These are phyloP conservation scores for Microsporum canis DNA, from an alignment of 2,329 filamentous ascomycete species.

Conservation along the genomic window DNA sequence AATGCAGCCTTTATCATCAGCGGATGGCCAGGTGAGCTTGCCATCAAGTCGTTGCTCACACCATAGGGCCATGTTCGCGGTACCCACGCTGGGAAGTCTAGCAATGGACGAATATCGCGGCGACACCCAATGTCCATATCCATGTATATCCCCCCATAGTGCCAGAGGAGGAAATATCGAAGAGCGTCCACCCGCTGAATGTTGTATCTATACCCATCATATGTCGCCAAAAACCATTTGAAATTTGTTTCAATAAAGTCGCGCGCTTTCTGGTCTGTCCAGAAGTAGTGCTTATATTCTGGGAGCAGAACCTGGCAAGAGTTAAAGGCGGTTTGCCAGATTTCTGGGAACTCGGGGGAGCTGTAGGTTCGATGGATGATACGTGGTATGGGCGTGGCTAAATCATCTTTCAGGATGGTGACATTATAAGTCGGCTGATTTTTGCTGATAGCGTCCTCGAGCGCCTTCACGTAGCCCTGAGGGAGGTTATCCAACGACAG, in stretches of 20 bases:
- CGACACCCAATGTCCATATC: constrained; percentile 16
- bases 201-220: constrained; percentile 17
- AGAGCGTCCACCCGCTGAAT: constrained; percentile 19
- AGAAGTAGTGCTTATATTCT: constrained; percentile 13
- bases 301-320: background rate
- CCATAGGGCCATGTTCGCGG: constrained; percentile 9
- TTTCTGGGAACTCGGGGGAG: background rate
- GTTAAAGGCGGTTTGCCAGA: background rate
- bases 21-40: constrained; percentile 9
- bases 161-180: constrained; percentile 18
- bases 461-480: background rate
- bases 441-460: background rate
- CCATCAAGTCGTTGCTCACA: constrained; percentile 14
- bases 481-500: constrained; percentile 1
- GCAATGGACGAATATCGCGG: background rate
- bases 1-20: constrained; percentile 10
- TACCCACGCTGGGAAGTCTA: background rate
- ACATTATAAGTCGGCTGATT: background rate
- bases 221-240: constrained; percentile 18
- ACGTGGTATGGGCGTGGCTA: background rate
- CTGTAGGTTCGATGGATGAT: constrained; percentile 7
- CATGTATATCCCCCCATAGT: constrained; percentile 21
- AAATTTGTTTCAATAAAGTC: constrained; percentile 17
- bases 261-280: constrained; percentile 16
- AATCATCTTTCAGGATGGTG: background rate